These are phyloP conservation scores for Spiromastix sp. DNA, from an alignment of 2,329 filamentous ascomycete genomes.

Conservation along the genomic window DNA sequence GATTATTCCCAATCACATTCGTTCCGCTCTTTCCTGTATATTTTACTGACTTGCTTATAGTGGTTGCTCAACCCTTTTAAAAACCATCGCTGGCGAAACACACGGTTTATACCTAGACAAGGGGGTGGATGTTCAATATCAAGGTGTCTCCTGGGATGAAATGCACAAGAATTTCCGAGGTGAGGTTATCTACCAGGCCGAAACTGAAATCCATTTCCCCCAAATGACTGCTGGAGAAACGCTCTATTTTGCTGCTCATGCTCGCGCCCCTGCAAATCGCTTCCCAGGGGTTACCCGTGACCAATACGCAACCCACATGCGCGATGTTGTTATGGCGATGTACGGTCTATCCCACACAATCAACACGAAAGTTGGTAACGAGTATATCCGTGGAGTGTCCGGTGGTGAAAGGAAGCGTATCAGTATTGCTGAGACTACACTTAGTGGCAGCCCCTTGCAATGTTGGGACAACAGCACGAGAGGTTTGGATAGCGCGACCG, in stretches of 20 bases:
- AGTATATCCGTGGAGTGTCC: conserved; percentile 68
- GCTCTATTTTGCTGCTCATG: conserved; percentile 72
- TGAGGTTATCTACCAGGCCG: conserved; percentile 76
- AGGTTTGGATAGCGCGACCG: conserved; percentile 58
- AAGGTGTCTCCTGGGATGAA: conserved; percentile 32
- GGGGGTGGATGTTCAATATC: conserved; percentile 68
- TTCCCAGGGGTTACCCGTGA: conserved; percentile 41
- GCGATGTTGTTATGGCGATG: conserved; percentile 37
- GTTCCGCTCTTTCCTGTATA: neutral
- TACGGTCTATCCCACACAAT: conserved; percentile 53
- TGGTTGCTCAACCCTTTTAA: conserved; percentile 70
- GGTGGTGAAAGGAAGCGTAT: conserved; percentile 73
- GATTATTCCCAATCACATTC: neutral
- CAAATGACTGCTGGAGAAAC: conserved; percentile 84
- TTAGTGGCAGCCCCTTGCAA: conserved; percentile 60
- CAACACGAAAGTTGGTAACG: conserved; percentile 74
- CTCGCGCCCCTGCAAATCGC: conserved; percentile 69
- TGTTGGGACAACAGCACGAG: conserved; percentile 69
- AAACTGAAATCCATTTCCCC: conserved; percentile 77
- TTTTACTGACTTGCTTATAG: conserved; percentile 2
- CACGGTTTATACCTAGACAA: conserved; percentile 67
- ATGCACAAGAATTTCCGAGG: conserved; percentile 56
- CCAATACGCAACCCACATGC: conserved; percentile 33
- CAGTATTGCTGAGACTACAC: conserved; percentile 73
- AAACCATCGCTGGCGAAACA: conserved; percentile 77